Conservation (phyloP, 768 basidiomycete species). For the Coprinopsis cinerea region DNA sequence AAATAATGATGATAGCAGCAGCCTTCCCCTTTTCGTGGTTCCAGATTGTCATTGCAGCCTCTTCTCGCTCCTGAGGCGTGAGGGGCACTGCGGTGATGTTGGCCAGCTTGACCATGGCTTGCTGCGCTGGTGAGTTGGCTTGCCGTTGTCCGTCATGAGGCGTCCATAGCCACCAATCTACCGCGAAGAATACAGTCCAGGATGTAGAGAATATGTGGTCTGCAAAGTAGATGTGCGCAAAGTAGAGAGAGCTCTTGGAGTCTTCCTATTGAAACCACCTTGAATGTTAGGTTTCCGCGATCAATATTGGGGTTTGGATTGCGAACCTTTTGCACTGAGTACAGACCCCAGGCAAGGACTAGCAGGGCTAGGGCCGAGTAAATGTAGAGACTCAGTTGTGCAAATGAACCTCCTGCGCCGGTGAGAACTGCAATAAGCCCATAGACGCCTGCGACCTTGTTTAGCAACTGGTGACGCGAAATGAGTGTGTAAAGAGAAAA, state of each 20-base stretch:
- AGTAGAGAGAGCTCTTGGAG: constrained; percentile 74
- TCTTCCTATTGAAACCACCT: constrained; percentile 63
- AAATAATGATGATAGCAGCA: constrained; percentile 64
- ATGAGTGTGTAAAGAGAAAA: not conserved
- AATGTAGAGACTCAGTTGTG: constrained; percentile 87
- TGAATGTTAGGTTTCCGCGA: too few relatives aligned
- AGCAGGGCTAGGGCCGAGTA: constrained; percentile 84
- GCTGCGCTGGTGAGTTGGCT: constrained; percentile 82
- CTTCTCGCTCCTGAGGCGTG: constrained; percentile 58
- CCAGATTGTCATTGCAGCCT: constrained; percentile 82
- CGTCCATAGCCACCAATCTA: constrained; percentile 86
- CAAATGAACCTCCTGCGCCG: constrained; percentile 88
- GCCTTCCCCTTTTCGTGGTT: constrained; percentile 83
- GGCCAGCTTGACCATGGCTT: constrained; percentile 69
- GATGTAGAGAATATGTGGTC: constrained; percentile 88
- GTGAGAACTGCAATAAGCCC: constrained; percentile 89
- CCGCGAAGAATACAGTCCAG: constrained; percentile 90
- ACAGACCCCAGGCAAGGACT: constrained; percentile 82
- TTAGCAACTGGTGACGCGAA: constrained; percentile 56
- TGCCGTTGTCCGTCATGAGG: constrained; percentile 85
- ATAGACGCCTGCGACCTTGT: constrained; percentile 98
- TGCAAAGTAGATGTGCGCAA: constrained; percentile 87
- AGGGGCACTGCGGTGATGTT: constrained; percentile 46
- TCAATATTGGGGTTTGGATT: constrained; percentile 1
- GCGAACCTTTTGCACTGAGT: constrained; percentile 71